A percentile compares a stretch with the other conserved stretches of the same genome.
phyloP scores from a whole-genome alignment of 2,329 filamentous ascomycete species.

The Blumeria graminis region DNA sequence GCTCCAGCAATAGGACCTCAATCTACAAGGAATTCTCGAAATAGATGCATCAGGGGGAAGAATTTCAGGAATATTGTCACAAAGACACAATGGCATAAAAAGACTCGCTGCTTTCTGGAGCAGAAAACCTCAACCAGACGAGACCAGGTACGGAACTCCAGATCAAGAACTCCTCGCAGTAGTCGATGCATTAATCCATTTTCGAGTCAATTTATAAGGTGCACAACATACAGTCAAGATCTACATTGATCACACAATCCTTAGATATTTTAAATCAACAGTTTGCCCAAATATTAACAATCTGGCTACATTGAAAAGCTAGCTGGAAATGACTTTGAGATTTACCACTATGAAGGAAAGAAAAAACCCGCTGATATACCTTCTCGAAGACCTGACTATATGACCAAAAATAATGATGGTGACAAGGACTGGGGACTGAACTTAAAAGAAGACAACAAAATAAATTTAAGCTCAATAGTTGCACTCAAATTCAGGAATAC shows the following conservation, averaged over 20 bases:
- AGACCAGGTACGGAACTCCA: neutral
- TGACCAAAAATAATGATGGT: too few species aligned
- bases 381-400: too few species aligned
- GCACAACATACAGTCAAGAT: neutral
- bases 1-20: too few species aligned
- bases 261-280: neutral
- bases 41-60: too few species aligned
- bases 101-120: too few species aligned
- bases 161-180: constrained; percentile 1
- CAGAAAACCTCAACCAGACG: neutral
- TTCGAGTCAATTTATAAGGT: neutral
- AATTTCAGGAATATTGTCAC: too few species aligned
- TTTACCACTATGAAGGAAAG: too few species aligned
- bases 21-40: too few species aligned
- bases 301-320: neutral
- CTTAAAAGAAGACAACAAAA: too few species aligned
- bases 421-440: too few species aligned
- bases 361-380: too few species aligned
- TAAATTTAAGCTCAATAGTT: neutral
- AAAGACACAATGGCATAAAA: too few species aligned
- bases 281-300: neutral
- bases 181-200: neutral
- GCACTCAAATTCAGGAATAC: neutral
- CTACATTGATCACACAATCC: neutral
- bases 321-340: neutral